Evolutionary conservation across 495 filamentous ascomycete species (phyloP).

Genomic region (Ascodesmis nigricans): DNA sequence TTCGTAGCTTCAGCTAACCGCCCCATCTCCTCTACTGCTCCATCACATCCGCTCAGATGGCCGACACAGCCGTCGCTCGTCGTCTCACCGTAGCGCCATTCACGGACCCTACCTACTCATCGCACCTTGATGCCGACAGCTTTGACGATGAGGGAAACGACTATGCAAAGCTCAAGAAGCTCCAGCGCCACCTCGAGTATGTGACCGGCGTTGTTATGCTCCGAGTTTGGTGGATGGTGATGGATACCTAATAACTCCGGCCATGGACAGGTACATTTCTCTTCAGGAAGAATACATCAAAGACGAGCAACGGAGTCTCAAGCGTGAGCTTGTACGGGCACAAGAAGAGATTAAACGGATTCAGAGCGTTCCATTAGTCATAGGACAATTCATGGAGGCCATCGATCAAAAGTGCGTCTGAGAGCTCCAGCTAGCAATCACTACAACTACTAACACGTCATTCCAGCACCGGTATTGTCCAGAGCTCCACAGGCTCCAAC

Average conservation of each 20-base stretch:
- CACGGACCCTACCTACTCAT: slow-evolving; percentile 26
- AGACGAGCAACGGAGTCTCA: slow-evolving; percentile 95
- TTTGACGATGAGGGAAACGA: slow-evolving; percentile 69
- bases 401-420: slow-evolving; percentile 85
- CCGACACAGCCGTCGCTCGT: slow-evolving; percentile 18
- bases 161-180: slow-evolving; percentile 82
- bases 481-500: slow-evolving; percentile 93
- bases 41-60: too few relatives aligned
- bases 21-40: too few relatives aligned
- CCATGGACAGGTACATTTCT: slow-evolving; percentile 54
- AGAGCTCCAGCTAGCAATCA: too few relatives aligned
- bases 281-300: slow-evolving; percentile 99
- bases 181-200: slow-evolving; percentile 88
- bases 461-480: slow-evolving; percentile 81
- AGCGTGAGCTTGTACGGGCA: slow-evolving; percentile 86
- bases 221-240: neutral
- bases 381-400: slow-evolving; percentile 99
- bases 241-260: slow-evolving; percentile 4
- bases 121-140: slow-evolving; percentile 77
- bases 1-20: too few relatives aligned
- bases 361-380: slow-evolving; percentile 91
- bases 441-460: too few relatives aligned
- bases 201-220: slow-evolving; percentile 13
- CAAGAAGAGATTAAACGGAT: slow-evolving; percentile 99
- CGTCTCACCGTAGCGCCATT: slow-evolving; percentile 16